Evolutionary conservation across 2,329 filamentous ascomycete species (phyloP).

Genomic region (Trichoderma brevicompactum): DNA sequence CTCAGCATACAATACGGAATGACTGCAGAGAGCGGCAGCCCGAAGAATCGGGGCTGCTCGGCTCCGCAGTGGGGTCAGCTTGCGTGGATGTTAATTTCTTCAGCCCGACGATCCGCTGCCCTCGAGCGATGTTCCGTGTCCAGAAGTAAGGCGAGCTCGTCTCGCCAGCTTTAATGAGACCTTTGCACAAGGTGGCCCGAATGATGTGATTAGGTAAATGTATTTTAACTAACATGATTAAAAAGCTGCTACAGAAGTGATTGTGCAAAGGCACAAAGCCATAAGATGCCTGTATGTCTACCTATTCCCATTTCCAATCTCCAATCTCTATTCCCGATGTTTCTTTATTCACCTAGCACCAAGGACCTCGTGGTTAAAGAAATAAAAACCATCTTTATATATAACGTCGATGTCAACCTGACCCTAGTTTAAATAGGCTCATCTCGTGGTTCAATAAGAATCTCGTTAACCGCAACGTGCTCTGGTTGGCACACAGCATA

Average conservation of each 20-base stretch:
- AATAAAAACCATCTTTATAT: background rate
- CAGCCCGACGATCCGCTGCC: background rate
- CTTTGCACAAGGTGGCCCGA: background rate
- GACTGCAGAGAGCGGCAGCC: background rate
- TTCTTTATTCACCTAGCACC: background rate
- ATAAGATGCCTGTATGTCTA: background rate
- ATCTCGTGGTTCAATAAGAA: conserved; percentile 76
- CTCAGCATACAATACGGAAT: no score
- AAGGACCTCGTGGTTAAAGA: background rate
- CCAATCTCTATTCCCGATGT: background rate
- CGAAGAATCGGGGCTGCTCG: conserved; percentile 7
- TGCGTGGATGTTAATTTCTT: conserved; percentile 11
- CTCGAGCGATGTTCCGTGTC: background rate
- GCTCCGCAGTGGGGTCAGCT: conserved; percentile 19
- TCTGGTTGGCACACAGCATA: conserved; percentile 75
- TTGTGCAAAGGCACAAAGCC: background rate
- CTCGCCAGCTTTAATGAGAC: no score
- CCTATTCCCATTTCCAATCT: background rate
- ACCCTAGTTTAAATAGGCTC: conserved; percentile 63
- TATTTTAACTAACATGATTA: background rate
- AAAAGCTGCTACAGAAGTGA: background rate
- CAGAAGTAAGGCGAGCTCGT: no score
- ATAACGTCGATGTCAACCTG: background rate
- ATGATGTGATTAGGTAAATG: no score
- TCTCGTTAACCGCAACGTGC: conserved; percentile 79